Evolutionary conservation across 306 rosid genomes (phyloP), one percentile per base, ranked within the genome.

Genomic region (Lotus japonicus): DNA sequence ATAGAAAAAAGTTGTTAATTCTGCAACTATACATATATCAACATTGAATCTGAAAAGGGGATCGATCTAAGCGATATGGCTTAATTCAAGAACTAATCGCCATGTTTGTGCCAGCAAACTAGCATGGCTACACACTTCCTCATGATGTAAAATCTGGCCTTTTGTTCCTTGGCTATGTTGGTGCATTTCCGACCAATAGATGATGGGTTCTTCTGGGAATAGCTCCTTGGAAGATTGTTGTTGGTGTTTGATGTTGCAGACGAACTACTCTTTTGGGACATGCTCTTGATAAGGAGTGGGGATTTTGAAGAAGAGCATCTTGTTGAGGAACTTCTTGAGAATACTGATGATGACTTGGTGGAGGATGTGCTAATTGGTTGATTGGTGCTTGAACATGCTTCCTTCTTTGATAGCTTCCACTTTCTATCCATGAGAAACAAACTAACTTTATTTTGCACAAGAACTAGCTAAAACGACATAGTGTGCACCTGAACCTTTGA

Each of bases 31-130:
- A 81, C 5, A 31, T 5, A 81, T 31, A 31, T 1, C 36, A 49
- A 43, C 78, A 80, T 21, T 44, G 66, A 58, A 73, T 58, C 63
- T 39, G 59, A 75, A 61, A 65, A 74, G 26, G 53, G 80, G 78
- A 73, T 72, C 58, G 36, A 31, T 66, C 69, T 43, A 59, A 45
- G 43, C 33, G 33, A 3, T 4, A 3, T 4, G 33, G 5, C n/a
- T n/a, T n/a, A 5, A 46, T 17, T 82, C 71, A 68, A 57, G 84
- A 83, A 83, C 5, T 39, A 4, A 61, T 91, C 95, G 3, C 88
- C 91, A 68, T 89, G 96, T 65, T 92, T 92, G 82, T 89, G 98
- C 98, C 98, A 92, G 70, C 98, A 92, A 61, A 87, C 98, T 15
- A 92, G 85, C 96, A 92, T 92, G 11, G 98, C 96, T 3, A 92